phyloP scores from a whole-genome alignment of 176 grass and related monocot genomes.

The Dactylis glomerata region DNA sequence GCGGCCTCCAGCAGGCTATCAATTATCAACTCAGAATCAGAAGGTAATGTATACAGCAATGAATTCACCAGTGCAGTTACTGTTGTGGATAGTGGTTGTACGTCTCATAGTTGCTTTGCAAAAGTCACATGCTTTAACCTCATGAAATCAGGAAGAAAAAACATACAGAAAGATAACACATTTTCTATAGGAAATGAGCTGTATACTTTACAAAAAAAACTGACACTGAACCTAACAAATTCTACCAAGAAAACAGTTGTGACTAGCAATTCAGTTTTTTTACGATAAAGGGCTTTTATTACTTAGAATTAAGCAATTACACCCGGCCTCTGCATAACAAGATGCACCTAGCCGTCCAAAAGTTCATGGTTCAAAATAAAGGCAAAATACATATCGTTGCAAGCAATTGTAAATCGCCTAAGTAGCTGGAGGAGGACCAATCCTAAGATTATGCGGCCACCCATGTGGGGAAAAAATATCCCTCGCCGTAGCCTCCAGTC shows the following conservation, averaged over 20 bases:
- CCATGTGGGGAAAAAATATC: too few species aligned
- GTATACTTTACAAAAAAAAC: not conserved
- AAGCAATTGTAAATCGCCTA: too few species aligned
- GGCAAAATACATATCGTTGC: too few species aligned
- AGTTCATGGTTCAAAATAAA: too few species aligned
- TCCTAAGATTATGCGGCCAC: too few species aligned
- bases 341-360: too few species aligned
- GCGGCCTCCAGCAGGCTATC: constrained; percentile 33
- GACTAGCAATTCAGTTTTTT: too few species aligned
- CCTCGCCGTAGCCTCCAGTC: too few species aligned
- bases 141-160: not conserved
- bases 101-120: not conserved
- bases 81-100: not conserved
- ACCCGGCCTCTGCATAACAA: too few species aligned
- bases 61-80: not conserved
- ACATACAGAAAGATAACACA: not conserved
- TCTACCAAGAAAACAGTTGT: not conserved
- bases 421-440: too few species aligned
- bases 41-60: not conserved
- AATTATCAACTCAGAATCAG: not conserved
- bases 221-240: not conserved
- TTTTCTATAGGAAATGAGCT: not conserved
- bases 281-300: too few species aligned
- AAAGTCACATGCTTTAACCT: not conserved
- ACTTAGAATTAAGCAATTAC: too few species aligned